A percentile compares a stretch with the other conserved stretches of the same genome.
These are phyloP conservation scores for Sarocladiaceae sp. DNA, from an alignment of 2,329 filamentous ascomycete genomes.

Conservation along the genomic window DNA sequence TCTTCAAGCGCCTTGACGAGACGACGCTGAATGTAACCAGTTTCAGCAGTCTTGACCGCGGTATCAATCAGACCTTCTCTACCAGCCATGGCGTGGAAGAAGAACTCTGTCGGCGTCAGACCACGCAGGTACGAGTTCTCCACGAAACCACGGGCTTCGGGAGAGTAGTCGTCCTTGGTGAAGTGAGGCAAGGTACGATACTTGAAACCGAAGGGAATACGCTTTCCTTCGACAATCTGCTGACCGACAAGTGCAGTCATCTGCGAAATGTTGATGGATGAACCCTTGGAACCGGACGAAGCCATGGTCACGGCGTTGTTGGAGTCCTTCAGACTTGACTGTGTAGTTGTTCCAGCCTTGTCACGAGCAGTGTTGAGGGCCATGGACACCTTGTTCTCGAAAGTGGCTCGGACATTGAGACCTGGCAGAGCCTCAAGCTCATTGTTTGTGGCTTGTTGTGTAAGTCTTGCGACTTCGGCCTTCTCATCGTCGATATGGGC, in stretches of 20 bases:
- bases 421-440: slow-evolving; percentile 87
- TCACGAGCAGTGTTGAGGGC: slow-evolving; percentile 95
- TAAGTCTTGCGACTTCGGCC: slow-evolving; percentile 71
- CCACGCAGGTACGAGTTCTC: slow-evolving; percentile 98
- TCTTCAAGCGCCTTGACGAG: slow-evolving; percentile 98
- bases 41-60: slow-evolving; percentile 98
- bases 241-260: slow-evolving; percentile 98
- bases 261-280: slow-evolving; percentile 98
- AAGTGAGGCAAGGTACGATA: slow-evolving; percentile 96
- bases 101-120: slow-evolving; percentile 92
- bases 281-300: slow-evolving; percentile 94
- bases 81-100: slow-evolving; percentile 99
- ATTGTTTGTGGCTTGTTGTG: slow-evolving; percentile 76
- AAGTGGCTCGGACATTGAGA: slow-evolving; percentile 98
- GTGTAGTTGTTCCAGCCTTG: slow-evolving; percentile 86
- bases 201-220: slow-evolving; percentile 98
- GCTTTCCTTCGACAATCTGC: slow-evolving; percentile 96
- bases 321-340: slow-evolving; percentile 86
- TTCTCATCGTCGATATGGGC: slow-evolving; percentile 79
- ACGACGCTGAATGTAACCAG: slow-evolving; percentile 97
- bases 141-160: slow-evolving; percentile 93
- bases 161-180: slow-evolving; percentile 98
- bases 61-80: slow-evolving; percentile 99
- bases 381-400: slow-evolving; percentile 95
- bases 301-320: slow-evolving; percentile 99